phyloP scores from a whole-genome alignment of 805 yeast genomes.

The Candida qinlingensis region DNA sequence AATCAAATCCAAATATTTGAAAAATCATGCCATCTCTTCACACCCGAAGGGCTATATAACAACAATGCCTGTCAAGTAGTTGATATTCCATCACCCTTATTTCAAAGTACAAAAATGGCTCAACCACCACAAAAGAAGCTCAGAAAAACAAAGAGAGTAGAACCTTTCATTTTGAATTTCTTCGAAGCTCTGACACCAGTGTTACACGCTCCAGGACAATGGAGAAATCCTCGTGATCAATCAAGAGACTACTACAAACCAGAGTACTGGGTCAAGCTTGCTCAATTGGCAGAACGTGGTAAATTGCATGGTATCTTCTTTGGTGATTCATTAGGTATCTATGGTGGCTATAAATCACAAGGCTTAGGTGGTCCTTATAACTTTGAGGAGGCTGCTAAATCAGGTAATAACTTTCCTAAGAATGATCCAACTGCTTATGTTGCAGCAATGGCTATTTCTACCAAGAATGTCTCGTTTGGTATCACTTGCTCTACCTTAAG shows the following conservation, averaged over 20 bases:
- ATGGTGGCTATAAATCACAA: constrained; percentile 29
- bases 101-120: not conserved
- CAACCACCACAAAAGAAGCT: constrained; percentile 1
- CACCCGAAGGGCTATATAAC: no score
- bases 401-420: constrained; percentile 10
- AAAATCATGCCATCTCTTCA: no score
- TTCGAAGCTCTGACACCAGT: constrained; percentile 12
- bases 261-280: constrained; percentile 33
- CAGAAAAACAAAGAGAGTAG: constrained; percentile 1
- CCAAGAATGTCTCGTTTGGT: constrained; percentile 34
- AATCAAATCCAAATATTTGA: no score
- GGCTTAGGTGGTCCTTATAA: constrained; percentile 28
- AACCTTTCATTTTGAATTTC: constrained; percentile 9
- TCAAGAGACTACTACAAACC: constrained; percentile 10
- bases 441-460: constrained; percentile 35
- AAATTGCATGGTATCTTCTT: constrained; percentile 32
- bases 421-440: constrained; percentile 29
- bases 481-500: constrained; percentile 37
- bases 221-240: constrained; percentile 10
- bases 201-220: constrained; percentile 12
- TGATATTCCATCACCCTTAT: no score
- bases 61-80: no score
- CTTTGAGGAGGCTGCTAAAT: constrained; percentile 23
- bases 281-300: constrained; percentile 31
- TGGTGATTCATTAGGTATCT: constrained; percentile 34